These are phyloP conservation scores for Cyberlindnera misumaiensis DNA, from an alignment of 805 yeast genomes.

Conservation along the genomic window DNA sequence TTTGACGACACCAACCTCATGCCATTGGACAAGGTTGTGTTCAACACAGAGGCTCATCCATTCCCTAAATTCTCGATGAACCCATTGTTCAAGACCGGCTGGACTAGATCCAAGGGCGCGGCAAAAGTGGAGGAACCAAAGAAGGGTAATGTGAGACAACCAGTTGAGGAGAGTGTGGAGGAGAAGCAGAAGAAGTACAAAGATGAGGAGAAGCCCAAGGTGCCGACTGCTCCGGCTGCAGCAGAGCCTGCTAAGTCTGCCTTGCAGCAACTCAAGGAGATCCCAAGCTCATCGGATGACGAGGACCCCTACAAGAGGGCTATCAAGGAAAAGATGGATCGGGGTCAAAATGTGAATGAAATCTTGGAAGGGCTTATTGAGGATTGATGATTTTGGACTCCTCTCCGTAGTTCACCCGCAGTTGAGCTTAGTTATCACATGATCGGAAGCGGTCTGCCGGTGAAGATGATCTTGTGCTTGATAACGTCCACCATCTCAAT, in stretches of 20 bases:
- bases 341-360: conserved; percentile 11
- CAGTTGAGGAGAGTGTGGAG: conserved; percentile 7
- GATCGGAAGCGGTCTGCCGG: conserved; percentile 67
- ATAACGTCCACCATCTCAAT: conserved; percentile 56
- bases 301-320: conserved; percentile 3
- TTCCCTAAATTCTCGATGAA: conserved; percentile 63
- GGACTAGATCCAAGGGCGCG: conserved; percentile 34
- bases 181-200: neutral
- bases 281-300: neutral
- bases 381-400: neutral
- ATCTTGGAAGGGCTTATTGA: conserved; percentile 16
- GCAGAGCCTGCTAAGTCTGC: conserved; percentile 22
- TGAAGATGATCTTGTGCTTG: conserved; percentile 51
- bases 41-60: conserved; percentile 93
- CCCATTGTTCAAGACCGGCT: conserved; percentile 52
- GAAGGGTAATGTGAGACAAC: conserved; percentile 20
- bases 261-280: conserved; percentile 15
- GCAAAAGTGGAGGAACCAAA: conserved; percentile 9
- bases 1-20: conserved; percentile 62
- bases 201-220: conserved; percentile 1
- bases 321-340: conserved; percentile 6
- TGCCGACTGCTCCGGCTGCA: conserved; percentile 14
- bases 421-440: conserved; percentile 36
- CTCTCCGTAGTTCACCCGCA: neutral
- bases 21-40: conserved; percentile 64